Conservation (phyloP, 2,329 filamentous ascomycete genomes). For the Paraconiothyrium sp. region DNA sequence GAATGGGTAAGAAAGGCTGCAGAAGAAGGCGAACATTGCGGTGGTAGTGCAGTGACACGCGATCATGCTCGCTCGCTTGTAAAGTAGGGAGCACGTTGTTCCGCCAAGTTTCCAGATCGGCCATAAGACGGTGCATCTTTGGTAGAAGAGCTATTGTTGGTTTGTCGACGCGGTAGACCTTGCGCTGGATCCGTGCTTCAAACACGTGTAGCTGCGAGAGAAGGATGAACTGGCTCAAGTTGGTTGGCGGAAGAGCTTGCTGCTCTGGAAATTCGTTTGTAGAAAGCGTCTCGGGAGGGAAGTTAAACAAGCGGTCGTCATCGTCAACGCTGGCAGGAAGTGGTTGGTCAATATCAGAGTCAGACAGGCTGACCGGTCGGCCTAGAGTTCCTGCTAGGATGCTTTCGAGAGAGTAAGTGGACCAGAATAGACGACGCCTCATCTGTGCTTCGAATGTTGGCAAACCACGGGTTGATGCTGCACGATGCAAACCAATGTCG, state of each 20-base stretch:
- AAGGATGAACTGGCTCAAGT: slow-evolving; percentile 22
- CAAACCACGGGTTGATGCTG: slow-evolving; percentile 55
- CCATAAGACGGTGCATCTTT: slow-evolving; percentile 59
- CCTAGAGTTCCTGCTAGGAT: slow-evolving; percentile 62
- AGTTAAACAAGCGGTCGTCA: slow-evolving; percentile 38
- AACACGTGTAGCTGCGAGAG: slow-evolving; percentile 58
- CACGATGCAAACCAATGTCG: slow-evolving; percentile 62
- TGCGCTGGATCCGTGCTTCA: slow-evolving; percentile 62
- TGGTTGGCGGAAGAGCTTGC: slow-evolving; percentile 12
- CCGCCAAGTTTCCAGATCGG: slow-evolving; percentile 60
- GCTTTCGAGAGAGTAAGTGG: slow-evolving; percentile 61
- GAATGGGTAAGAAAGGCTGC: slow-evolving; percentile 60
- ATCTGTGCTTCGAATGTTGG: slow-evolving; percentile 56
- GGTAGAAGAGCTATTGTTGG: slow-evolving; percentile 54
- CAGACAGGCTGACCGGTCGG: slow-evolving; percentile 61
- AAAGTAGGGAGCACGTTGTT: slow-evolving; percentile 47
- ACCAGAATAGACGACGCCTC: slow-evolving; percentile 62
- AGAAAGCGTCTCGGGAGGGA: slow-evolving; percentile 2
- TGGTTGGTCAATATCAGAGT: slow-evolving; percentile 62
- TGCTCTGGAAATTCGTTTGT: slow-evolving; percentile 1
- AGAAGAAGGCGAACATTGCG: slow-evolving; percentile 61
- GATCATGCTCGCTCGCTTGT: slow-evolving; percentile 54
- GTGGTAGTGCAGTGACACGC: slow-evolving; percentile 61
- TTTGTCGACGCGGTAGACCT: slow-evolving; percentile 62
- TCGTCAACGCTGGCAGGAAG: slow-evolving; percentile 58